Evolutionary conservation across 164 flowering plant genomes (phyloP), one percentile per base, ranked within the genome.

Genomic region (Platanus orientalis): DNA sequence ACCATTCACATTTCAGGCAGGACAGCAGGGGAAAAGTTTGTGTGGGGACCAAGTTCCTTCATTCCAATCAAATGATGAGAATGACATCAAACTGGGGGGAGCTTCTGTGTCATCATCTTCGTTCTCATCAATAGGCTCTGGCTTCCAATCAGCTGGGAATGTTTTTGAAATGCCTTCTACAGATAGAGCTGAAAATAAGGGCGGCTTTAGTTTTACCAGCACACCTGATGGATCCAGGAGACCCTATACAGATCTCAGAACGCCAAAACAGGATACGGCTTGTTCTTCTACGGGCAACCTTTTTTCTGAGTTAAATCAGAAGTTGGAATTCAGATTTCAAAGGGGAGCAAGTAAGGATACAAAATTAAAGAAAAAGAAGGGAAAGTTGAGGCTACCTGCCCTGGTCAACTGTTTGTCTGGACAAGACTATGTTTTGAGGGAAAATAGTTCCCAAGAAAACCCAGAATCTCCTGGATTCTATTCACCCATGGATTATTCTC

Each of bases 401-500:
- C 30, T 73, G 56, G 69, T 69, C 48, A 83, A 69, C 29, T 69
- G 53, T 44, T 68, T 70, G 74, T 65, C 61, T 62, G 79, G 66
- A 44, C 75, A 69, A 23, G 74, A 78, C 49, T 72, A 66, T 69
- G 61, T 68, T 49, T 52, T 76, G 10, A 75, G 40, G 63, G 84
- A 67, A 63, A 72, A 53, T 39, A 69, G 57, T 67, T 72, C 71
- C 29, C 75, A 66, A 45, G 82, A 72, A 49, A 75, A 65, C 57
- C 36, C 69, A 4, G 85, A 82, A 60, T 79, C 83, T 49, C 74
- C 83, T 54, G 84, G 72, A 23, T 71, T 82, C 53, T 84, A 80
- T 80, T 85, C 97, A 6, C 98, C 98, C 16, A 90, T 94, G 96
- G 97, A 91, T 50, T 66, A 84, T 54, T 86, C 98, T 61, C 97